phyloP scores from a whole-genome alignment of 1,284 basidiomycete species.

The Jaminaea rosea region DNA sequence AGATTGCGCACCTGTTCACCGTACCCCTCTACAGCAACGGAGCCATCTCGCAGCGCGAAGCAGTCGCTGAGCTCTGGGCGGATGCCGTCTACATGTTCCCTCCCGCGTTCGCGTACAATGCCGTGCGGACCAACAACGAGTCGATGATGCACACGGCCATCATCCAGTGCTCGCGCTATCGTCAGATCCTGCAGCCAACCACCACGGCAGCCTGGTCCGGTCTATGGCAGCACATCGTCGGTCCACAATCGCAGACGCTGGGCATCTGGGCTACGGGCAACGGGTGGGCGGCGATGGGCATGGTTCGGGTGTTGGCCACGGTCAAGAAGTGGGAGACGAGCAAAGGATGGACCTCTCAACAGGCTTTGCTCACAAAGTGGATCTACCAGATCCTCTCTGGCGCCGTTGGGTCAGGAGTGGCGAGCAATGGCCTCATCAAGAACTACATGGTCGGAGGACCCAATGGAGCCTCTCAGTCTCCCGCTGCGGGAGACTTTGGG shows the following conservation, averaged over 20 bases:
- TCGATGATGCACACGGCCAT: constrained; percentile 63
- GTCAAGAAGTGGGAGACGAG: constrained; percentile 55
- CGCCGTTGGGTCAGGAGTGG: constrained; percentile 56
- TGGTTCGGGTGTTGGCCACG: constrained; percentile 70
- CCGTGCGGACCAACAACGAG: constrained; percentile 60
- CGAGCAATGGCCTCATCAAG: constrained; percentile 47
- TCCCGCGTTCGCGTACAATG: constrained; percentile 84
- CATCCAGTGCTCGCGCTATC: constrained; percentile 69
- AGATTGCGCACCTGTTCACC: constrained; percentile 61
- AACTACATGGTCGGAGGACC: constrained; percentile 28
- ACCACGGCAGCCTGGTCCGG: constrained; percentile 52
- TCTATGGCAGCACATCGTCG: constrained; percentile 36
- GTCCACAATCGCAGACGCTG: constrained; percentile 12
- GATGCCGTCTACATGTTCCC: constrained; percentile 70
- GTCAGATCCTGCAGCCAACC: constrained; percentile 53
- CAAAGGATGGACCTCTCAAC: constrained; percentile 53
- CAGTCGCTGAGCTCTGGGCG: constrained; percentile 35
- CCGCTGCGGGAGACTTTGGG: constrained; percentile 20
- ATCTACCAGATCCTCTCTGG: constrained; percentile 59
- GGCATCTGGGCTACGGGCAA: constrained; percentile 65
- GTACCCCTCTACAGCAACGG: constrained; percentile 53
- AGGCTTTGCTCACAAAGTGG: constrained; percentile 60
- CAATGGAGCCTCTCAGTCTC: background rate
- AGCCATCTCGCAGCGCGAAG: constrained; percentile 46
- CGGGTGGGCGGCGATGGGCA: constrained; percentile 75